Percentiles rank a stretch among this genome's conserved stretches.
These are phyloP conservation scores for Picea abies DNA, from an alignment of 83 land plant species.

Conservation along the genomic window DNA sequence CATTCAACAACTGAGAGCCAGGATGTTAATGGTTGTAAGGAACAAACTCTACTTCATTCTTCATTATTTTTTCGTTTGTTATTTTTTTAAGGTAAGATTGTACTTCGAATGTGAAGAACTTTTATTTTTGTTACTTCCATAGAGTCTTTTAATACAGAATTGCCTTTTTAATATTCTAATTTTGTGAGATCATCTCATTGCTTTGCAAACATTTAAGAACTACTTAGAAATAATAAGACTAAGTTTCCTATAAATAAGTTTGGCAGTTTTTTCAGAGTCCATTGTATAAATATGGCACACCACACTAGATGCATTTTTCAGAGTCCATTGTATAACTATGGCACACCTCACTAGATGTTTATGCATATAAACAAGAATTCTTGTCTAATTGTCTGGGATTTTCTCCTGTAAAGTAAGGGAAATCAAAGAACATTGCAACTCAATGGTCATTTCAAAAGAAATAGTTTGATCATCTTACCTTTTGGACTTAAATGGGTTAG, in stretches of 20 bases:
- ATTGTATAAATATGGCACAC: too few relatives aligned
- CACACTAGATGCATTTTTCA: neutral
- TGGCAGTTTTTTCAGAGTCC: too few relatives aligned
- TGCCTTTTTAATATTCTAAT: neutral
- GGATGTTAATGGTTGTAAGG: neutral
- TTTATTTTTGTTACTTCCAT: neutral
- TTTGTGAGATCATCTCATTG: neutral
- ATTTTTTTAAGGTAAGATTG: neutral
- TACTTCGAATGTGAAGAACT: neutral
- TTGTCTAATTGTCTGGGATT: neutral
- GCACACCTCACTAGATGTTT: neutral
- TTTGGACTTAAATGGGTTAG: too few relatives aligned
- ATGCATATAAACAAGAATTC: neutral
- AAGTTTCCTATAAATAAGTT: neutral
- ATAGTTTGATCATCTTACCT: too few relatives aligned
- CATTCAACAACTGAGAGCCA: neutral
- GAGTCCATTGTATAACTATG: neutral
- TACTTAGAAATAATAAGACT: neutral
- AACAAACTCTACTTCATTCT: neutral
- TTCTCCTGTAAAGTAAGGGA: neutral
- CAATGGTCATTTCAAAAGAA: too few relatives aligned
- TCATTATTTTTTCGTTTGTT: neutral
- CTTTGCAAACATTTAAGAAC: neutral
- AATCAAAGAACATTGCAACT: neutral
- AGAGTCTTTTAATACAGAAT: neutral